Evolutionary conservation across 2,329 filamentous ascomycete genomes (phyloP), one percentile per base, ranked within the genome.

Genomic region (Geoglossum cookeanum): DNA sequence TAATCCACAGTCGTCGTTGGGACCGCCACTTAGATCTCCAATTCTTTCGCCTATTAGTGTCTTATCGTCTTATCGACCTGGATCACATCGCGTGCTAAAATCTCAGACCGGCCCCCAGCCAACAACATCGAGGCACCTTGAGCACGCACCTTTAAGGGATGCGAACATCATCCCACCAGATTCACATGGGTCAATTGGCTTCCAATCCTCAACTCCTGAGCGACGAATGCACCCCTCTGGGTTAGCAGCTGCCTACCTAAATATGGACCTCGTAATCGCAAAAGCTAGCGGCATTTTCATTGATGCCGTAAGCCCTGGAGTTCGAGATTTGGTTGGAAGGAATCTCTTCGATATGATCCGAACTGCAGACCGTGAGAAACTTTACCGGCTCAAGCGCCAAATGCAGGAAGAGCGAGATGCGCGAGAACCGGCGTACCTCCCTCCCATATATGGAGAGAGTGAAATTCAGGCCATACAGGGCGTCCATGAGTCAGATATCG

Each of bases 341-440:
- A 67, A 68, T 49, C 63, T 78, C 22, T 63, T 65, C 11, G 72
- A 75, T 15, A 64, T 77, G 33, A 67, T 75, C 4, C 68, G 70
- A 42, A 63, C 67, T 3, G 63, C 68, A 27, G 71, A 74, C 53
- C 62, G 64, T 2, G 71, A 74, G 29, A 67, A 65, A 54, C 66
- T 77, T 60, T 68, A 71, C 51, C 65, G 67, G 13, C 65, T 77
- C 37, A 70, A 72, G 45, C 70, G 68, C 54, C 67, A 70, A 15
- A 64, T 78, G 54, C 67, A 73, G 42, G 68, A 71, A 42, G 75
- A 77, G 60, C 65, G 72, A 54, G 71, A 74, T 45, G 65, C 68
- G 33, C 68, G 71, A 42, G 74, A 77, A 57, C 74, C 75, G 13
- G 65, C 73, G 32, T 75, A 74, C 60, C 71, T 76, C 64, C 70